Conservation (phyloP, 2,329 filamentous ascomycete species). For the Calcarisporium arbuscula region DNA sequence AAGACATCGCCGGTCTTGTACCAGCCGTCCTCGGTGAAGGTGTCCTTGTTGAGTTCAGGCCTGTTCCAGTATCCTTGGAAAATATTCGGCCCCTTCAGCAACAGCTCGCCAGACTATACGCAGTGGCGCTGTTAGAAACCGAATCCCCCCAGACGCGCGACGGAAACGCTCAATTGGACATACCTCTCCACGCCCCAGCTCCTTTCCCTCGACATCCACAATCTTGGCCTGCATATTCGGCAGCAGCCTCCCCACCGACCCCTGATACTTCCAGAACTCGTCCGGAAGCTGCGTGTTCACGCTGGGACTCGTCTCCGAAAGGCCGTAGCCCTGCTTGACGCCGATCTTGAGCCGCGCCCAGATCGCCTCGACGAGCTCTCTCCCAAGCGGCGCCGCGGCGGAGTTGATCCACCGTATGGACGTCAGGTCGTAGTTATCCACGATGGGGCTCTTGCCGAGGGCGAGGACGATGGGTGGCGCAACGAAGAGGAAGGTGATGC, state of each 20-base stretch:
- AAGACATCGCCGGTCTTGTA: conserved; percentile 90
- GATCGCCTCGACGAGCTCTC: conserved; percentile 70
- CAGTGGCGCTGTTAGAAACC: background rate
- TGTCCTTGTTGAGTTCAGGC: conserved; percentile 61
- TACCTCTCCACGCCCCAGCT: conserved; percentile 48
- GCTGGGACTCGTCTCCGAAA: conserved; percentile 79
- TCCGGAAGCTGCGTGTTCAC: conserved; percentile 68
- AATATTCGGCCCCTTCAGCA: conserved; percentile 73
- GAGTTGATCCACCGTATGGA: conserved; percentile 78
- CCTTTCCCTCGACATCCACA: conserved; percentile 55
- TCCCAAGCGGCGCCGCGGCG: conserved; percentile 77
- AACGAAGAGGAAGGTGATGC: conserved; percentile 72
- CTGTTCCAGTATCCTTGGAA: conserved; percentile 76
- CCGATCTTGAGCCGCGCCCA: conserved; percentile 68
- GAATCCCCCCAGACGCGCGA: conserved; percentile 32
- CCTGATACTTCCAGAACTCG: conserved; percentile 71
- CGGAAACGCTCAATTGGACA: background rate
- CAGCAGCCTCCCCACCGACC: conserved; percentile 69
- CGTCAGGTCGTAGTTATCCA: conserved; percentile 75
- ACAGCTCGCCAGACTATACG: conserved; percentile 55
- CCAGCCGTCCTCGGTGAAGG: conserved; percentile 70
- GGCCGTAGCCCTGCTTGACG: conserved; percentile 88
- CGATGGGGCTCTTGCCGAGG: conserved; percentile 70
- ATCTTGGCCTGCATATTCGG: conserved; percentile 79
- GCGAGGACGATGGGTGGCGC: conserved; percentile 79